A percentile compares a stretch with the other conserved stretches of the same genome.
Conservation (phyloP, 176 grass and related monocot species). For the Olyra latifolia region DNA sequence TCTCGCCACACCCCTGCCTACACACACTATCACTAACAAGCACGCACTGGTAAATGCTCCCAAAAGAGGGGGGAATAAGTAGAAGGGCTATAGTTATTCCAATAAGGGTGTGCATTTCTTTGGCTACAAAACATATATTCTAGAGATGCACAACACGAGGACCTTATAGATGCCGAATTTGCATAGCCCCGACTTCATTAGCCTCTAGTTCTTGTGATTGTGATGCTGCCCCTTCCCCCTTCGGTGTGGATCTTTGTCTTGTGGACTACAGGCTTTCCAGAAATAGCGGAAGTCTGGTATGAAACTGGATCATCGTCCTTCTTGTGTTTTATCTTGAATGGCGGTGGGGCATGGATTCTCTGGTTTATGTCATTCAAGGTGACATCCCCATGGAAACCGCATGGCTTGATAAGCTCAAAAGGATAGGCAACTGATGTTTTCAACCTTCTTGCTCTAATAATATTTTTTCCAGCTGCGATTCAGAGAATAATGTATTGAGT, state of each 20-base stretch:
- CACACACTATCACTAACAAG: conserved; percentile 6
- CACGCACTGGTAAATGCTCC: conserved; percentile 29
- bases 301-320: conserved; percentile 28
- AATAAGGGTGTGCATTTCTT: conserved; percentile 18
- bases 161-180: neutral
- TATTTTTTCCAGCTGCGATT: conserved; percentile 51
- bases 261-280: conserved; percentile 78
- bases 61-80: neutral
- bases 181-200: conserved; percentile 7
- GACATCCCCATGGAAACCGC: conserved; percentile 47
- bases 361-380: conserved; percentile 86
- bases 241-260: conserved; percentile 91
- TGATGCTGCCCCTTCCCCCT: conserved; percentile 82
- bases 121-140: neutral
- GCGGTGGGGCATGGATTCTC: conserved; percentile 58
- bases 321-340: conserved; percentile 75
- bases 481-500: neutral
- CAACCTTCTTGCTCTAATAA: conserved; percentile 54
- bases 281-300: conserved; percentile 61
- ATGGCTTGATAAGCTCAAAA: conserved; percentile 88
- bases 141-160: conserved; percentile 9
- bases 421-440: conserved; percentile 67
- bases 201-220: conserved; percentile 81
- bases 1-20: neutral
- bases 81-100: neutral